Evolutionary conservation across 139 green algal species (phyloP).

Genomic region (Spirogloea muscicola): DNA sequence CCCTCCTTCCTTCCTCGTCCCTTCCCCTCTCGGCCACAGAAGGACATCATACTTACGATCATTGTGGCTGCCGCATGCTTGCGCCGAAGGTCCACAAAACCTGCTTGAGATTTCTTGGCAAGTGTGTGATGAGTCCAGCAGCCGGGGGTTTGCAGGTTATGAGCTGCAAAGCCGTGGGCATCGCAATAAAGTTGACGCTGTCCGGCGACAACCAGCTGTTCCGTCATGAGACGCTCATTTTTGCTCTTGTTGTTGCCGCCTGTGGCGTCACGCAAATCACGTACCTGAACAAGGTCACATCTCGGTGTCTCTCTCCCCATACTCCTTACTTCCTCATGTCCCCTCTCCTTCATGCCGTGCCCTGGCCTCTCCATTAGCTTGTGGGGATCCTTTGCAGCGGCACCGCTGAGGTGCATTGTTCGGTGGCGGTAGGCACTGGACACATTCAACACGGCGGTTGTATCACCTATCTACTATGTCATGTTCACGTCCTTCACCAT

Average conservation of each 20-base stretch:
- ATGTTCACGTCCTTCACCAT: slow-evolving; percentile 96
- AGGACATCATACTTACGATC: too few relatives aligned
- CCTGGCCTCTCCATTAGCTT: too few relatives aligned
- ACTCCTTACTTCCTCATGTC: too few relatives aligned
- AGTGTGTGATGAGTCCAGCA: too few relatives aligned
- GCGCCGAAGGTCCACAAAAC: too few relatives aligned
- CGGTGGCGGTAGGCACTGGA: slow-evolving; percentile 82
- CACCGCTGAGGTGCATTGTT: too few relatives aligned
- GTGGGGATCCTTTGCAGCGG: too few relatives aligned
- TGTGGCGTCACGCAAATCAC: slow-evolving; percentile 94
- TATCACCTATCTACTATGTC: slow-evolving; percentile 97
- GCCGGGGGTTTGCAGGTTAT: slow-evolving; percentile 69
- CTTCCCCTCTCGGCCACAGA: too few relatives aligned
- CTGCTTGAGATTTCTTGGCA: too few relatives aligned
- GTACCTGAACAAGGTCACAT: slow-evolving; percentile 93
- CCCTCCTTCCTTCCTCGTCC: not conserved
- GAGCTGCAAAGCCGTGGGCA: slow-evolving; percentile 93
- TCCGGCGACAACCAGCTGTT: slow-evolving; percentile 84
- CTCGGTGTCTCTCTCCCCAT: not conserved
- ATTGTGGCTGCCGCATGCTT: too few relatives aligned
- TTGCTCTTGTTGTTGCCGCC: slow-evolving; percentile 62
- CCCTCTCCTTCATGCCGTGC: too few relatives aligned
- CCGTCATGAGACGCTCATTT: slow-evolving; percentile 46
- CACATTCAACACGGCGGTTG: slow-evolving; percentile 96
- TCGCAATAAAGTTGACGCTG: slow-evolving; percentile 92